These are phyloP conservation scores for Trichoderma gracile DNA, from an alignment of 2,329 filamentous ascomycete species.

Conservation along the genomic window DNA sequence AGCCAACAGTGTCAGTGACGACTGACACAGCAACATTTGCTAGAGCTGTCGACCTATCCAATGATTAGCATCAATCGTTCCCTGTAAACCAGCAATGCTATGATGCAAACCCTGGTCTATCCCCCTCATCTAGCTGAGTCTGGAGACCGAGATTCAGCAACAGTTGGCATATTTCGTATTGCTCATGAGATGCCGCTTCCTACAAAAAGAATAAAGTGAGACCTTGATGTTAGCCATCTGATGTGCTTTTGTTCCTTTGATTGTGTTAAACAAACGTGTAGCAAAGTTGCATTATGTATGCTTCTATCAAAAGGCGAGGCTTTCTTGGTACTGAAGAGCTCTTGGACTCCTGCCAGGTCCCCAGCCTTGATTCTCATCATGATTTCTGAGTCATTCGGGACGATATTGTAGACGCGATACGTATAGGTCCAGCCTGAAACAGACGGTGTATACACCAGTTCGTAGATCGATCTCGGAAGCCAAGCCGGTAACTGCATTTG, in stretches of 20 bases:
- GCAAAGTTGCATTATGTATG: too few species aligned
- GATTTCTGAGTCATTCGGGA: constrained; percentile 28
- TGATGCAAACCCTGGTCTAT: too few species aligned
- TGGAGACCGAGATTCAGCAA: constrained; percentile 28
- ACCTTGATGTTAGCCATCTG: too few species aligned
- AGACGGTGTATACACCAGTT: constrained; percentile 27
- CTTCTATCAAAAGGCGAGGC: constrained; percentile 34
- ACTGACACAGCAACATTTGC: too few species aligned
- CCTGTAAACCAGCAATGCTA: too few species aligned
- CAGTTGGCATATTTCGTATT: constrained; percentile 28
- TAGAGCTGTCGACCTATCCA: too few species aligned
- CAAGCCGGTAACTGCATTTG: constrained; percentile 32
- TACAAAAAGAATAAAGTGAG: too few species aligned
- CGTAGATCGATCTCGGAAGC: constrained; percentile 29
- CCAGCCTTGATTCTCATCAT: constrained; percentile 24
- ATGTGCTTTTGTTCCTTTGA: too few species aligned
- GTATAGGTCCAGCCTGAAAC: constrained; percentile 30
- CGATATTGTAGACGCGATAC: constrained; percentile 32
- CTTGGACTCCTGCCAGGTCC: constrained; percentile 28
- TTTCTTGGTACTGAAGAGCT: constrained; percentile 29
- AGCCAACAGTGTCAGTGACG: too few species aligned
- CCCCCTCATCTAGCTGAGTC: background rate
- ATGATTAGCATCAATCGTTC: too few species aligned
- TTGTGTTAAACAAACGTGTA: too few species aligned
- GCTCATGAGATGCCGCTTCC: constrained; percentile 19